A percentile compares a stretch with the other conserved stretches of the same genome.
These are phyloP conservation scores for Phytopythium delawarense DNA, from an alignment of 352 stramenopile species.

Conservation along the genomic window DNA sequence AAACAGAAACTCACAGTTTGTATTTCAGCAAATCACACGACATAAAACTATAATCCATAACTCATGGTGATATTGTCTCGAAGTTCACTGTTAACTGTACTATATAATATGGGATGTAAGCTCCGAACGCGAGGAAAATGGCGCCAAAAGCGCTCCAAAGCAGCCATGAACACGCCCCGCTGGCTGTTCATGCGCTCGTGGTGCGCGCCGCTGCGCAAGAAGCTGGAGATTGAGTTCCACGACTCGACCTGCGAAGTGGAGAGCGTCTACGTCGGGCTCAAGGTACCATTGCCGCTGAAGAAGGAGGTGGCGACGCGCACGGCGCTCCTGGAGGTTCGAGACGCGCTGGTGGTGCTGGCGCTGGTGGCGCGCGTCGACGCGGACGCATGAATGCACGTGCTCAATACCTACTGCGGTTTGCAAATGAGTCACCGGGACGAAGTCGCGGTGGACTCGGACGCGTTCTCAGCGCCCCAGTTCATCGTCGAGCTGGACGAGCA, in stretches of 20 bases:
- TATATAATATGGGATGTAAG: no score
- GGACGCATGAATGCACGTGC: neutral
- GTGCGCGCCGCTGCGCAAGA: neutral
- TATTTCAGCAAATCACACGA: no score
- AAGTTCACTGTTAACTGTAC: no score
- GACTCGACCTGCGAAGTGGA: neutral
- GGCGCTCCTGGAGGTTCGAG: neutral
- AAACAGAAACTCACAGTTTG: neutral
- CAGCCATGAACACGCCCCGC: neutral
- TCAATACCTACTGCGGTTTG: neutral
- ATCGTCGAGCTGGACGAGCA: neutral
- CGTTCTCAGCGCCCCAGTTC: neutral
- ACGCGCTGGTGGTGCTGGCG: neutral
- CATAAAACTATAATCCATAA: no score
- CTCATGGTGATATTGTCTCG: no score
- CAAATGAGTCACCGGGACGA: neutral
- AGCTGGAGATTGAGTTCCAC: neutral
- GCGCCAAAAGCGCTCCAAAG: no score
- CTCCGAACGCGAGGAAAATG: no score
- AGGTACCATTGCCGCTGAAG: neutral
- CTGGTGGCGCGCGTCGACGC: neutral
- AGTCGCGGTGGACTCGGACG: neutral
- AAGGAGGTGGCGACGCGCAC: neutral
- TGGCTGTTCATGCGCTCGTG: neutral
- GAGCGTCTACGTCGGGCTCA: neutral